These are phyloP conservation scores for Fomitopsis pulvina DNA, from an alignment of 768 basidiomycete species.

Conservation along the genomic window DNA sequence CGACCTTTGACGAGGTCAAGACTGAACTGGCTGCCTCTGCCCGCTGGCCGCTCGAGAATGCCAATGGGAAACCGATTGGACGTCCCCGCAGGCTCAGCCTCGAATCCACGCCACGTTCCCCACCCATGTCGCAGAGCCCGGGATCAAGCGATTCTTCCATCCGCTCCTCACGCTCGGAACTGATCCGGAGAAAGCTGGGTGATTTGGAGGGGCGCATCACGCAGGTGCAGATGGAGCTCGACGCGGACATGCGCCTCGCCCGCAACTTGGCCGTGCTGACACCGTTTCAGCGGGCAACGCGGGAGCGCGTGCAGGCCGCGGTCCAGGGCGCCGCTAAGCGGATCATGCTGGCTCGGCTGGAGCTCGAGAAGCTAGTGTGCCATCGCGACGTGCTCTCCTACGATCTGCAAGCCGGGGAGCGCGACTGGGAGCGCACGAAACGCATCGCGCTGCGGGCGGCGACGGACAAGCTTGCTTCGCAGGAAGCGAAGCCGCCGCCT, in stretches of 20 bases:
- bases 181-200: constrained; percentile 53
- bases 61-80: constrained; percentile 17
- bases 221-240: constrained; percentile 50
- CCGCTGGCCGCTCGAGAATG: constrained; percentile 26
- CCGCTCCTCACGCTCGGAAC: constrained; percentile 47
- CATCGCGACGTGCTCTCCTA: constrained; percentile 67
- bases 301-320: constrained; percentile 61
- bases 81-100: constrained; percentile 28
- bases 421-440: constrained; percentile 59
- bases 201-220: constrained; percentile 58
- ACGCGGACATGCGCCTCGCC: constrained; percentile 61
- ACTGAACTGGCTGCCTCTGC: constrained; percentile 65
- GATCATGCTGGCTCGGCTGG: constrained; percentile 61
- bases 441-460: constrained; percentile 70
- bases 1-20: constrained; percentile 83
- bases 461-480: constrained; percentile 44
- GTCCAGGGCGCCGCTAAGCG: constrained; percentile 59
- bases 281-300: constrained; percentile 81
- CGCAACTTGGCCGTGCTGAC: constrained; percentile 81
- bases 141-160: constrained; percentile 16
- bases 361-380: constrained; percentile 66
- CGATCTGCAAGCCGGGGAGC: constrained; percentile 70
- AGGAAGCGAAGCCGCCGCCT: constrained; percentile 1
- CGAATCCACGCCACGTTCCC: constrained; percentile 19
- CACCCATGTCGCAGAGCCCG: constrained; percentile 1